phyloP scores from a whole-genome alignment of 192 early-diverging fungal genomes.

The Diversispora eburnea region DNA sequence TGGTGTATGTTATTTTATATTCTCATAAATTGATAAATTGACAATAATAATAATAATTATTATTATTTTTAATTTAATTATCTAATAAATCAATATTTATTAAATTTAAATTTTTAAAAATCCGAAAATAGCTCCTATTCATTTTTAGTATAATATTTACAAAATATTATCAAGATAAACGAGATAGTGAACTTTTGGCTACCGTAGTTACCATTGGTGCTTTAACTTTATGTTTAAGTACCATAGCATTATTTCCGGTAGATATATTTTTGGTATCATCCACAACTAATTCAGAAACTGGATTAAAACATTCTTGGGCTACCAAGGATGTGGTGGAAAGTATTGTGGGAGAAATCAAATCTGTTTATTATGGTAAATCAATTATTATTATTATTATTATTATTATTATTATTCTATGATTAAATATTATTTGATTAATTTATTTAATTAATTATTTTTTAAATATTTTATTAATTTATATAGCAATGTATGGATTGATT shows the following conservation, averaged over 20 bases:
- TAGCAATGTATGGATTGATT: slow-evolving; percentile 50
- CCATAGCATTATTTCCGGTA: slow-evolving; percentile 50
- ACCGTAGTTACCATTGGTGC: slow-evolving; percentile 47
- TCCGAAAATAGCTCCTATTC: slow-evolving; percentile 36
- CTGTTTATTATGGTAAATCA: slow-evolving; percentile 49
- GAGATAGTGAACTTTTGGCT: slow-evolving; percentile 50
- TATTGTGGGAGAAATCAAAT: slow-evolving; percentile 38
- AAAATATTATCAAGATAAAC: slow-evolving; percentile 48
- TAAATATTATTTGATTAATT: too few species aligned
- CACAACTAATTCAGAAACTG: slow-evolving; percentile 47
- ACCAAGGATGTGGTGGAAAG: slow-evolving; percentile 44
- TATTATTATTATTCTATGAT: too few species aligned
- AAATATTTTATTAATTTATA: neutral
- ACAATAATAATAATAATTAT: too few species aligned
- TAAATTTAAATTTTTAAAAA: neutral
- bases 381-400: too few species aligned
- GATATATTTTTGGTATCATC: slow-evolving; percentile 60
- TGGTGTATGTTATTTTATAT: neutral
- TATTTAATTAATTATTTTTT: neutral
- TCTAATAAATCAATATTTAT: neutral
- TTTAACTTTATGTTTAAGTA: slow-evolving; percentile 45
- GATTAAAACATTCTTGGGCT: slow-evolving; percentile 56
- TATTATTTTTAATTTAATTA: neutral
- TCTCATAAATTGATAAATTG: neutral
- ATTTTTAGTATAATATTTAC: slow-evolving; percentile 48